Percentiles rank a stretch among this genome's conserved stretches.
Conservation (phyloP, 2,329 filamentous ascomycete genomes). For the Cladorrhinum sp. region DNA sequence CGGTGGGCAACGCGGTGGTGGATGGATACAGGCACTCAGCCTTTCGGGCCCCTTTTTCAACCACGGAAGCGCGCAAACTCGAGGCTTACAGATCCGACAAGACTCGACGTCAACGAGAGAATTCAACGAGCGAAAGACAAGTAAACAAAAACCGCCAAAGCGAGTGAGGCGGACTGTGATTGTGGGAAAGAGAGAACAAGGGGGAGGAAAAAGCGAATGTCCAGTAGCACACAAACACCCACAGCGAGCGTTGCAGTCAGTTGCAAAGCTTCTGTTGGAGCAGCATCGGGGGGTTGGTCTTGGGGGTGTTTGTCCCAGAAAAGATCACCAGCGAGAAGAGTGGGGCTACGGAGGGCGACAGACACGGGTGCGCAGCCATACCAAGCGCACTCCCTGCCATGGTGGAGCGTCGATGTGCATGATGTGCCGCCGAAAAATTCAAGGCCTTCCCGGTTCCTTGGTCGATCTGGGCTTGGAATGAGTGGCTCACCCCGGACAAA, state of each 20-base stretch:
- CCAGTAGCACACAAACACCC: not conserved
- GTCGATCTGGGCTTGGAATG: constrained; percentile 26
- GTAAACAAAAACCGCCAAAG: constrained; percentile 47
- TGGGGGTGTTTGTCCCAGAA: constrained; percentile 13
- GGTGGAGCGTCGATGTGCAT: constrained; percentile 22
- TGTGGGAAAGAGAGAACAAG: constrained; percentile 14
- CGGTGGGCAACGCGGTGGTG: constrained; percentile 26
- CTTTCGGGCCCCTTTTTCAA: constrained; percentile 17
- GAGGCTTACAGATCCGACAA: constrained; percentile 7
- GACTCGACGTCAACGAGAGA: not conserved
- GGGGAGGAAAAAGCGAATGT: constrained; percentile 15
- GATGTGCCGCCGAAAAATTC: constrained; percentile 27
- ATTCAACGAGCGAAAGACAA: constrained; percentile 9
- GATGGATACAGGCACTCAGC: constrained; percentile 9
- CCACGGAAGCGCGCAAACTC: constrained; percentile 22
- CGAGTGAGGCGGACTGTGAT: constrained; percentile 47
- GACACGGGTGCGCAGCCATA: constrained; percentile 7
- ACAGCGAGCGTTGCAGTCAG: constrained; percentile 13
- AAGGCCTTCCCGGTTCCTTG: constrained; percentile 17
- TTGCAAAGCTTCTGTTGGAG: constrained; percentile 10
- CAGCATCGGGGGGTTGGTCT: constrained; percentile 7
- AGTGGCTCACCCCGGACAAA: constrained; percentile 7
- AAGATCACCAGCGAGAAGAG: constrained; percentile 20
- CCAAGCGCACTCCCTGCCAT: constrained; percentile 11
- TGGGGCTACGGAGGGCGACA: constrained; percentile 17